These are phyloP conservation scores for Boletus rubescentipes DNA, from an alignment of 768 basidiomycete species.

Conservation along the genomic window DNA sequence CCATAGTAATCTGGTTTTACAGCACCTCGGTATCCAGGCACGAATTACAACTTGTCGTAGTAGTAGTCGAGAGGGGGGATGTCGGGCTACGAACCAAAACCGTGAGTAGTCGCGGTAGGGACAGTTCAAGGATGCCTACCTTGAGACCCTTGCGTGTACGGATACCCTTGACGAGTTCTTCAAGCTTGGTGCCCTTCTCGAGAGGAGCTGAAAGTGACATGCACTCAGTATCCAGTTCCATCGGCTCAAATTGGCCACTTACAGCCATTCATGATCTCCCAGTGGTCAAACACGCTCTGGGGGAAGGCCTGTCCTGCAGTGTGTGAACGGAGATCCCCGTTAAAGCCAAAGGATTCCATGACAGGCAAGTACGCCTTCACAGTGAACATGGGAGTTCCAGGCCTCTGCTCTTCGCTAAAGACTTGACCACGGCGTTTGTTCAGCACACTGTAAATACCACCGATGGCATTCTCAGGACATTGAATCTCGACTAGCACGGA, in stretches of 20 bases:
- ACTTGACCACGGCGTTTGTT: slow-evolving; percentile 99
- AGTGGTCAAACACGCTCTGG: slow-evolving; percentile 91
- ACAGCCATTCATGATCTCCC: slow-evolving; percentile 84
- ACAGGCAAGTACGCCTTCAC: slow-evolving; percentile 97
- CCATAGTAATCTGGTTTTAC: slow-evolving; percentile 7
- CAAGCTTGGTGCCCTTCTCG: slow-evolving; percentile 91
- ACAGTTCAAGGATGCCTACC: slow-evolving; percentile 37
- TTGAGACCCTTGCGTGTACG: slow-evolving; percentile 95
- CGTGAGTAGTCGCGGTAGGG: slow-evolving; percentile 8
- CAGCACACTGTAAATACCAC: slow-evolving; percentile 91
- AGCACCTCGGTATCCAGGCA: background rate
- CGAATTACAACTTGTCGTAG: slow-evolving; percentile 84
- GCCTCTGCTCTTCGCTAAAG: slow-evolving; percentile 94
- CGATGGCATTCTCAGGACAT: slow-evolving; percentile 95
- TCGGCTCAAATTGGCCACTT: slow-evolving; percentile 31
- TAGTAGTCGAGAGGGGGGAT: slow-evolving; percentile 85
- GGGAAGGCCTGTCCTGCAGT: slow-evolving; percentile 99
- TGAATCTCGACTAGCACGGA: slow-evolving; percentile 82
- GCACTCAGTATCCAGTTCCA: background rate
- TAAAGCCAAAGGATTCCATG: slow-evolving; percentile 95
- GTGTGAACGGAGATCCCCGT: slow-evolving; percentile 87
- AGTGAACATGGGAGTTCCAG: slow-evolving; percentile 99
- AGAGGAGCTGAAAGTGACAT: slow-evolving; percentile 49
- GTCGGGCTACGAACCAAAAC: slow-evolving; percentile 57
- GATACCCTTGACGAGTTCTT: slow-evolving; percentile 78